Evolutionary conservation across 768 basidiomycete genomes (phyloP).

Genomic region (Termitomyces sp.): DNA sequence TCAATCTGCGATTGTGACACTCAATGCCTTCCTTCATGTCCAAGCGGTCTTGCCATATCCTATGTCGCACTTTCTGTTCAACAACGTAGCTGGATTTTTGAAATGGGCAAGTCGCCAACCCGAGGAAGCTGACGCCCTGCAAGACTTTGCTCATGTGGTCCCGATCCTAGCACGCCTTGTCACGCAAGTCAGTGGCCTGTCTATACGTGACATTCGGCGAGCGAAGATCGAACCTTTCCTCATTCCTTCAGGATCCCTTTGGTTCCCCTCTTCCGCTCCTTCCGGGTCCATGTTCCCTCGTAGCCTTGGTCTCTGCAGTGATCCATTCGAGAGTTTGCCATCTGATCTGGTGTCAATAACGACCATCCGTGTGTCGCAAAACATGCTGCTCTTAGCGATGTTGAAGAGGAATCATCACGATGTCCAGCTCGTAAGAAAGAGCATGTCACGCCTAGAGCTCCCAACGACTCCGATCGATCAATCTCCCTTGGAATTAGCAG

Average conservation of each 20-base stretch:
- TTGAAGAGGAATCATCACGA: conserved; percentile 68
- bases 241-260: conserved; percentile 68
- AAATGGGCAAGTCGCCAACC: conserved; percentile 48
- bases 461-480: conserved; percentile 38
- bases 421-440: conserved; percentile 65
- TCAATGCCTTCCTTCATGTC: conserved; percentile 59
- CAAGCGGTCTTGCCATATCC: conserved; percentile 59
- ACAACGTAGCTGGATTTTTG: conserved; percentile 67
- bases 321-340: conserved; percentile 39
- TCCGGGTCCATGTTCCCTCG: conserved; percentile 63
- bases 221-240: conserved; percentile 70
- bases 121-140: conserved; percentile 42
- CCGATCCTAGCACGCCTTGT: conserved; percentile 60
- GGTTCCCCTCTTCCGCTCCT: conserved; percentile 61
- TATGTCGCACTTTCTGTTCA: conserved; percentile 66
- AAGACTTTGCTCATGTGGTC: conserved; percentile 51
- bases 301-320: conserved; percentile 30
- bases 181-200: conserved; percentile 68
- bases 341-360: conserved; percentile 51
- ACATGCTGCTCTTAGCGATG: conserved; percentile 63
- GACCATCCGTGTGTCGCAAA: conserved; percentile 69
- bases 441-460: conserved; percentile 57
- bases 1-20: conserved; percentile 44
- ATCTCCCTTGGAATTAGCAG: conserved; percentile 37
- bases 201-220: conserved; percentile 67